phyloP scores from a whole-genome alignment of 768 basidiomycete genomes.

The Amanita rubescens region DNA sequence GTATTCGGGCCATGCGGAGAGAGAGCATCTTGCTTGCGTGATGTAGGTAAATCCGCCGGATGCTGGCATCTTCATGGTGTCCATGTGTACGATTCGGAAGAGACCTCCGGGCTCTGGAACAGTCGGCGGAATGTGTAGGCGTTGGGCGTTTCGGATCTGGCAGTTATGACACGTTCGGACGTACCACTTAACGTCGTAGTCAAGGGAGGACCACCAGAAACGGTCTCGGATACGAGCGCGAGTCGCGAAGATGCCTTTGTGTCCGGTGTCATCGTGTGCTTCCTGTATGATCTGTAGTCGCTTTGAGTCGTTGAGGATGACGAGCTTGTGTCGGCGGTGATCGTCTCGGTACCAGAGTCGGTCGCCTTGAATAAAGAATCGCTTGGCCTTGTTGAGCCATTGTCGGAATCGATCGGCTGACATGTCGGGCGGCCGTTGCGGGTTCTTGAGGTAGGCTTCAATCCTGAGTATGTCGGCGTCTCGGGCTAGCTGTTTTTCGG shows the following conservation, averaged over 20 bases:
- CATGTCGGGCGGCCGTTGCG: too few relatives aligned
- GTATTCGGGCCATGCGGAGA: neutral
- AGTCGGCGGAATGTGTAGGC: too few relatives aligned
- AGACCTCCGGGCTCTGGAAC: neutral
- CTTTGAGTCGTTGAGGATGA: neutral
- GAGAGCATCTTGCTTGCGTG: too few relatives aligned
- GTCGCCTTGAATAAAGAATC: neutral
- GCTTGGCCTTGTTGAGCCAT: too few relatives aligned
- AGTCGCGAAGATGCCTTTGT: slow-evolving; percentile 15
- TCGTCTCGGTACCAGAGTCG: neutral
- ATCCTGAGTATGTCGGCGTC: too few relatives aligned
- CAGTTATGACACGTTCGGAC: slow-evolving; percentile 30
- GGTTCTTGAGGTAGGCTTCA: too few relatives aligned
- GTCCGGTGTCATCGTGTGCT: slow-evolving; percentile 12
- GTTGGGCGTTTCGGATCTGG: slow-evolving; percentile 21
- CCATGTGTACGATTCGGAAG: neutral
- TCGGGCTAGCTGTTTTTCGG: neutral
- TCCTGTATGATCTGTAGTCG: neutral
- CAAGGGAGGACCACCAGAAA: slow-evolving; percentile 24
- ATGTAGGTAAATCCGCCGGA: too few relatives aligned
- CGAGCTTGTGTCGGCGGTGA: neutral
- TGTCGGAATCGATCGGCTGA: too few relatives aligned
- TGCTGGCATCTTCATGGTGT: too few relatives aligned
- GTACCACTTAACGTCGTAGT: slow-evolving; percentile 23
- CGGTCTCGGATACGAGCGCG: slow-evolving; percentile 1